A percentile compares a stretch with the other conserved stretches of the same genome.
Evolutionary conservation across 768 basidiomycete species (phyloP).

Genomic region (Auricularia cornea): DNA sequence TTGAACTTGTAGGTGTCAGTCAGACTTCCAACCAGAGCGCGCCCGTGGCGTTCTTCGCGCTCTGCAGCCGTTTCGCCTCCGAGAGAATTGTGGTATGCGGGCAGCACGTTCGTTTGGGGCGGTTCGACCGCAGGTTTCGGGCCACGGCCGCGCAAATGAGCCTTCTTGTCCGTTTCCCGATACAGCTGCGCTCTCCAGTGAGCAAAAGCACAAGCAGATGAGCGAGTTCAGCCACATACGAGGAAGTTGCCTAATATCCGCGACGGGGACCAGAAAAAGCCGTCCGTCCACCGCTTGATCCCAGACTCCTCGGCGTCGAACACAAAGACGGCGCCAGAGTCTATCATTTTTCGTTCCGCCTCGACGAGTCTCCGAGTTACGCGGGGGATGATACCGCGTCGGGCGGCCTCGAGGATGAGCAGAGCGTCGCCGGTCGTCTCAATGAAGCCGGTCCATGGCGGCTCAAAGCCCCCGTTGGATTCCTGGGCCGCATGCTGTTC

Average conservation of each 20-base stretch:
- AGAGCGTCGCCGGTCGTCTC: constrained; percentile 92
- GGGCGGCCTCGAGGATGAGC: constrained; percentile 92
- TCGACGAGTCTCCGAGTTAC: constrained; percentile 90
- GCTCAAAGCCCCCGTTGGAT: constrained; percentile 34
- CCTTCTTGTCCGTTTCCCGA: constrained; percentile 81
- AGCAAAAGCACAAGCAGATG: neutral
- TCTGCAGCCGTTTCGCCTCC: constrained; percentile 47
- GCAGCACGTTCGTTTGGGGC: neutral
- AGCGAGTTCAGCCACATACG: constrained; percentile 18
- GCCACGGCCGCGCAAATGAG: constrained; percentile 31
- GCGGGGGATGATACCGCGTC: constrained; percentile 81
- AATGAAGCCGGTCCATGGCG: constrained; percentile 92
- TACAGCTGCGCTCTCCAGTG: constrained; percentile 44
- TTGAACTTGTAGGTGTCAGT: constrained; percentile 95
- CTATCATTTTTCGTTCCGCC: constrained; percentile 87
- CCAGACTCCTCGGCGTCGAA: constrained; percentile 97
- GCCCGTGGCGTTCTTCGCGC: constrained; percentile 37
- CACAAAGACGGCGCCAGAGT: constrained; percentile 89
- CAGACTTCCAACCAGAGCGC: constrained; percentile 79
- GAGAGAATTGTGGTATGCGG: neutral
- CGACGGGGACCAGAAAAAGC: constrained; percentile 92
- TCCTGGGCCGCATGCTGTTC: neutral
- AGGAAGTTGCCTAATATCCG: constrained; percentile 92
- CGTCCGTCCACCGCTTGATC: constrained; percentile 97
- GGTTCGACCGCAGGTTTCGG: neutral